Evolutionary conservation across 345 rosid species (phyloP).

Genomic region (Cardamine resedifolia): DNA sequence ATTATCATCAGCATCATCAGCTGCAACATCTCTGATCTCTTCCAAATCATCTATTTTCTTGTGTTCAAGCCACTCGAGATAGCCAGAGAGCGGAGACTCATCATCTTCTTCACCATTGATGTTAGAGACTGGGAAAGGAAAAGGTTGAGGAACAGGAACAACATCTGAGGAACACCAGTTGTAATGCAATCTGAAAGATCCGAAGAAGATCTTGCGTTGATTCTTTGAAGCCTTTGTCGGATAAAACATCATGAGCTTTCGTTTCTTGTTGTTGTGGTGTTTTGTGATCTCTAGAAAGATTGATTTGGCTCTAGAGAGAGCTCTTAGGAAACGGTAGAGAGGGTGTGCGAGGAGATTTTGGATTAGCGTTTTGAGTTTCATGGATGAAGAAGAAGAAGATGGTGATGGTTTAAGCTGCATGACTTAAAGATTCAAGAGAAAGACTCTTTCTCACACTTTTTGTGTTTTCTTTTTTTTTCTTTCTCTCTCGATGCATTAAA

Average conservation of each 20-base stretch:
- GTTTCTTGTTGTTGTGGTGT: conserved; percentile 37
- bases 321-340: conserved; percentile 55
- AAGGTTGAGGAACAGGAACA: conserved; percentile 53
- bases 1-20: conserved; percentile 42
- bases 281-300: conserved; percentile 46
- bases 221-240: conserved; percentile 45
- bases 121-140: conserved; percentile 26
- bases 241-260: conserved; percentile 39
- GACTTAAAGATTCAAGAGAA: conserved; percentile 12
- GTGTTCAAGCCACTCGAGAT: conserved; percentile 88
- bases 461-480: conserved; percentile 3
- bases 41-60: conserved; percentile 30
- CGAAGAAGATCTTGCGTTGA: conserved; percentile 62
- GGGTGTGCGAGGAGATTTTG: conserved; percentile 64
- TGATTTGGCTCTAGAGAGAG: conserved; percentile 60
- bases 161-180: conserved; percentile 91
- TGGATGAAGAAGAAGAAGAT: conserved; percentile 41
- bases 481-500: conserved; percentile 9
- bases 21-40: conserved; percentile 16
- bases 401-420: conserved; percentile 37
- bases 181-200: conserved; percentile 84
- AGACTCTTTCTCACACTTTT: conserved; percentile 29
- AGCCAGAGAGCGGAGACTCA: conserved; percentile 55
- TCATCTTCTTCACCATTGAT: conserved; percentile 35
- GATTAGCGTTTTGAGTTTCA: conserved; percentile 64